A percentile compares a stretch with the other conserved stretches of the same genome.
These are phyloP conservation scores for Cercophora samala DNA, from an alignment of 495 filamentous ascomycete species.

Conservation along the genomic window DNA sequence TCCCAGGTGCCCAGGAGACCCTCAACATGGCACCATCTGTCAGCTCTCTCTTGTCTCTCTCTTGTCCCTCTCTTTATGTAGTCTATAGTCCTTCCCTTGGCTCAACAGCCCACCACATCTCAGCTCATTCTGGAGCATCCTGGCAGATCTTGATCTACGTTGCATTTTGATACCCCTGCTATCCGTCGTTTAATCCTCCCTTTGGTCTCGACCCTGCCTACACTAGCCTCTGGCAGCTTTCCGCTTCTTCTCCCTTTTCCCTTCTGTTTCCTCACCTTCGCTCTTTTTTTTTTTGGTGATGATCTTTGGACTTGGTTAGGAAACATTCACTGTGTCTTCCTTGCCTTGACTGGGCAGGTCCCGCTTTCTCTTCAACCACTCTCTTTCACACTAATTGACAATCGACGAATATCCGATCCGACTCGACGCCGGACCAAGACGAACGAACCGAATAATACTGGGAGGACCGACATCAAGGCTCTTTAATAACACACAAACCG, in stretches of 20 bases:
- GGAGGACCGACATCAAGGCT: background rate
- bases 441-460: conserved; percentile 12
- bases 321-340: conserved; percentile 17
- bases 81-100: conserved; percentile 7
- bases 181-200: conserved; percentile 25
- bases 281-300: conserved; percentile 17
- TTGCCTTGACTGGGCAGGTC: conserved; percentile 33
- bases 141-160: conserved; percentile 30
- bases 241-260: conserved; percentile 15
- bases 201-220: conserved; percentile 19
- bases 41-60: background rate
- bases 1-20: background rate
- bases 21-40: background rate
- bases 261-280: conserved; percentile 21
- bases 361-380: conserved; percentile 26
- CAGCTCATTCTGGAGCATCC: conserved; percentile 26
- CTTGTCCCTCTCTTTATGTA: background rate
- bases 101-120: conserved; percentile 14
- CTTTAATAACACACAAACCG: conserved; percentile 20
- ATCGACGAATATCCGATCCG: conserved; percentile 7
- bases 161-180: conserved; percentile 22
- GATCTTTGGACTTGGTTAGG: conserved; percentile 10
- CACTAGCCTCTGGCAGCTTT: conserved; percentile 12
- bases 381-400: conserved; percentile 10
- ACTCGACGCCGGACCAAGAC: conserved; percentile 25